phyloP scores from a whole-genome alignment of 257 asterid genomes.

The Solanum dulcamara region DNA sequence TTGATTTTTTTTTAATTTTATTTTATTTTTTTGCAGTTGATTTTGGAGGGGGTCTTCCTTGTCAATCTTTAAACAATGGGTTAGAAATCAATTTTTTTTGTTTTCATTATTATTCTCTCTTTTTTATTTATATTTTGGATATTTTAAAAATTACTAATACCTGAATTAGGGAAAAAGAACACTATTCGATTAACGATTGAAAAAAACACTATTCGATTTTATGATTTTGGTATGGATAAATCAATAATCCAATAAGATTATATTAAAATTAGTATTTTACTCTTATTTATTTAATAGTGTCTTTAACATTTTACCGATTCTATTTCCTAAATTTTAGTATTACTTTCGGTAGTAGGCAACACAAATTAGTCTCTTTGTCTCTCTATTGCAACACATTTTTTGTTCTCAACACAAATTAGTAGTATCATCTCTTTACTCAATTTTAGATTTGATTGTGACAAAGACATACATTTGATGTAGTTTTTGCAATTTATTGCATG shows the following conservation, averaged over 20 bases:
- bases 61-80: neutral
- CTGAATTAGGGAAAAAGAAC: neutral
- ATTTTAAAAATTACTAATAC: neutral
- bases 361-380: neutral
- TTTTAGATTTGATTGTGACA: neutral
- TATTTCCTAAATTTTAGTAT: neutral
- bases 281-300: too few relatives aligned
- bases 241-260: too few relatives aligned
- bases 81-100: neutral
- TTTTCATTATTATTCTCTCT: neutral
- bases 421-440: neutral
- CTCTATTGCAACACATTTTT: neutral
- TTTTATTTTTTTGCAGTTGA: neutral
- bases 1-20: neutral
- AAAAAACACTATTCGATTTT: too few relatives aligned
- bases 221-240: too few relatives aligned
- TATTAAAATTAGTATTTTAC: too few relatives aligned
- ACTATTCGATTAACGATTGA: too few relatives aligned
- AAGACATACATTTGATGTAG: neutral
- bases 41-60: neutral
- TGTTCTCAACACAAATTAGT: neutral
- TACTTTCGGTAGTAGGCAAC: neutral
- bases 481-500: neutral
- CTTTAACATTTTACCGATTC: neutral
- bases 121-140: neutral